A percentile compares a stretch with the other conserved stretches of the same genome.
These are phyloP conservation scores for Colletotrichum kahawae DNA, from an alignment of 2,329 filamentous ascomycete genomes.

Conservation along the genomic window DNA sequence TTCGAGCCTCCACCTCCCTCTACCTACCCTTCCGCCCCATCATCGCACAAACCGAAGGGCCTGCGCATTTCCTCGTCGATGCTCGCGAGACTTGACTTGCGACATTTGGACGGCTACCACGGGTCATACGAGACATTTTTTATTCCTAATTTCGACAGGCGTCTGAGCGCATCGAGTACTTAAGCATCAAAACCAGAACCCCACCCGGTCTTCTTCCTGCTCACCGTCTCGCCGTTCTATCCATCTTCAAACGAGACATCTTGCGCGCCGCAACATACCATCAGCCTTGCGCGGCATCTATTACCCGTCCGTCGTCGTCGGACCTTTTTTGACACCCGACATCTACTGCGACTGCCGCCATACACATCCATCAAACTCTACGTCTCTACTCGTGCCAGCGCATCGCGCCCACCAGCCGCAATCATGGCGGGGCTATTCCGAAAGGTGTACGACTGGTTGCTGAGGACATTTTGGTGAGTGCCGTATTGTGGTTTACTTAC, in stretches of 20 bases:
- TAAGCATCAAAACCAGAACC: conserved; percentile 40
- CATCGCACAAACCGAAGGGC: conserved; percentile 10
- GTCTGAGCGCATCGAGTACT: conserved; percentile 41
- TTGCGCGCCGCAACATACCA: background rate
- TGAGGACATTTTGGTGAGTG: conserved; percentile 94
- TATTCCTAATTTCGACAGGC: conserved; percentile 38
- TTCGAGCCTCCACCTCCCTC: conserved; percentile 1
- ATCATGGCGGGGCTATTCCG: conserved; percentile 91
- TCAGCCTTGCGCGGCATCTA: conserved; percentile 21
- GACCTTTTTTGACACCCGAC: background rate
- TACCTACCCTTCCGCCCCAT: conserved; percentile 12
- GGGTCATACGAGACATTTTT: conserved; percentile 47
- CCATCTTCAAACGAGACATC: conserved; percentile 7
- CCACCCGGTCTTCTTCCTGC: conserved; percentile 22
- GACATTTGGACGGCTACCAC: conserved; percentile 34
- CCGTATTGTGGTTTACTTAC: background rate
- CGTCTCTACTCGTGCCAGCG: conserved; percentile 6
- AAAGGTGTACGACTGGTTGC: conserved; percentile 96
- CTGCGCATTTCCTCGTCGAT: conserved; percentile 12
- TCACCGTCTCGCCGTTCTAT: conserved; percentile 29
- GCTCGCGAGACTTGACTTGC: conserved; percentile 14
- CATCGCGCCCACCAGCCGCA: conserved; percentile 28
- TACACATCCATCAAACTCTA: background rate
- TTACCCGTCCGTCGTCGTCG: background rate
- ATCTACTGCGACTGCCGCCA: background rate